Percentiles rank a stretch among this genome's conserved stretches.
Evolutionary conservation across 108 stramenopile species (phyloP).

Genomic region (Schizochytrium sp.): DNA sequence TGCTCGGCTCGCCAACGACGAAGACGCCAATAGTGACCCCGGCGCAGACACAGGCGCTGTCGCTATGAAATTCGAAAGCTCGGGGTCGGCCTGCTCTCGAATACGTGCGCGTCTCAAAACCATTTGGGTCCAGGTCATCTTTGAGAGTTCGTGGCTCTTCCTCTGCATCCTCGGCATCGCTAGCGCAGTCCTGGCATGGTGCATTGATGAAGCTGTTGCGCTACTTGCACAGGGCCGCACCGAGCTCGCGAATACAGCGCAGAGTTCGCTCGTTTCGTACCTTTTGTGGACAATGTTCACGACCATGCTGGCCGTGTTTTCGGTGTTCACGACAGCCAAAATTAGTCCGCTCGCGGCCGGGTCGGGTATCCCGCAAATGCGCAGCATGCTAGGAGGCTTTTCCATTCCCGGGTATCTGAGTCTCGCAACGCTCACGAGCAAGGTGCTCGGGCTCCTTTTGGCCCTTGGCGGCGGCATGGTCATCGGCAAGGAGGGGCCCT

Average conservation of each 20-base stretch:
- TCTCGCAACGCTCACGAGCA: conserved; percentile 9
- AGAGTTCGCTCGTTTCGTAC: not conserved
- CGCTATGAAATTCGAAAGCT: not conserved
- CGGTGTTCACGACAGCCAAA: not conserved
- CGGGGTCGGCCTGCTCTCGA: not conserved
- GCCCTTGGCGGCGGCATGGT: conserved; percentile 50
- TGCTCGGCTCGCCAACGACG: not conserved
- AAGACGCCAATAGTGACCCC: not conserved
- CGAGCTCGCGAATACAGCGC: conserved; percentile 1
- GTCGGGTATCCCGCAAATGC: conserved; percentile 27
- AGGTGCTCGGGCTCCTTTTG: conserved; percentile 28
- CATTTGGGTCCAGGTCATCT: not conserved
- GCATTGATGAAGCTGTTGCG: not conserved
- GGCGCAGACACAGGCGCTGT: not conserved
- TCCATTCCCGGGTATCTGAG: not conserved
- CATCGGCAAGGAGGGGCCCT: conserved; percentile 70
- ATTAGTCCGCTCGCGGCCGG: conserved; percentile 3
- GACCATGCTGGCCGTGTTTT: not conserved
- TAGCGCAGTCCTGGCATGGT: not conserved
- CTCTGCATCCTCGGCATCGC: not conserved
- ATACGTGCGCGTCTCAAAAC: not conserved
- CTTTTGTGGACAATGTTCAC: not conserved
- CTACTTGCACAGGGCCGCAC: not conserved
- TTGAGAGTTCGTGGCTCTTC: conserved; percentile 2
- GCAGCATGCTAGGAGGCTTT: conserved; percentile 12